Evolutionary conservation across 2,329 filamentous ascomycete genomes (phyloP).

Genomic region (Stagonosporopsis cucurbitacearum): DNA sequence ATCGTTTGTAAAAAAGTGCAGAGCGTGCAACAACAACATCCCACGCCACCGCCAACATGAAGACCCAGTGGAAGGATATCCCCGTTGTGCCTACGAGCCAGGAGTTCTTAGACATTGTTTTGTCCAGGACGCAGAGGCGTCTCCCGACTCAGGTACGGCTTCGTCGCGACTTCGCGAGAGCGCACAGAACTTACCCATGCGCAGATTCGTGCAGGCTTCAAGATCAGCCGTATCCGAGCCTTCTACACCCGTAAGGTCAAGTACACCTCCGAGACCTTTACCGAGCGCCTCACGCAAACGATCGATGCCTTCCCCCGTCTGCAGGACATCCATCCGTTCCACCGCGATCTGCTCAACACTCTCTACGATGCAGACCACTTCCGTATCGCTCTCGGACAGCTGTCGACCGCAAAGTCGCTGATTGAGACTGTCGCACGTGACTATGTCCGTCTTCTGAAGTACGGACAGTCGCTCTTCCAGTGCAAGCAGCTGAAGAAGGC

Average conservation of each 20-base stretch:
- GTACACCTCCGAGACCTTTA: slow-evolving; percentile 95
- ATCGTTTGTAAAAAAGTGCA: slow-evolving; percentile 6
- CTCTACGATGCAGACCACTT: slow-evolving; percentile 74
- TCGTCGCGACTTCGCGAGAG: neutral
- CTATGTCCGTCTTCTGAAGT: slow-evolving; percentile 95
- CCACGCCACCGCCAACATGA: slow-evolving; percentile 39
- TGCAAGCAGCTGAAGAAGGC: slow-evolving; percentile 99
- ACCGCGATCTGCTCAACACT: slow-evolving; percentile 89
- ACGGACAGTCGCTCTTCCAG: slow-evolving; percentile 89
- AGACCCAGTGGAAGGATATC: slow-evolving; percentile 65
- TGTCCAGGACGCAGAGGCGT: slow-evolving; percentile 83
- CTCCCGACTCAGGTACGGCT: slow-evolving; percentile 91
- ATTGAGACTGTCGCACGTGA: slow-evolving; percentile 96
- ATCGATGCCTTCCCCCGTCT: slow-evolving; percentile 88
- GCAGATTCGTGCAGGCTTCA: slow-evolving; percentile 94
- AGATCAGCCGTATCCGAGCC: slow-evolving; percentile 91
- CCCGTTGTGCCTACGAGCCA: slow-evolving; percentile 87
- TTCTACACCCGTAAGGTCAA: slow-evolving; percentile 97
- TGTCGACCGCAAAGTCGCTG: slow-evolving; percentile 93
- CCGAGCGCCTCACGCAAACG: slow-evolving; percentile 89
- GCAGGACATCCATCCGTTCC: slow-evolving; percentile 94
- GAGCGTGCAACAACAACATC: slow-evolving; percentile 24
- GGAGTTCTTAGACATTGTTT: slow-evolving; percentile 97
- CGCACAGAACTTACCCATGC: slow-evolving; percentile 62
- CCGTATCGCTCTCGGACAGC: slow-evolving; percentile 91